Conservation (phyloP, 495 filamentous ascomycete species). For the Penicillium canescens region DNA sequence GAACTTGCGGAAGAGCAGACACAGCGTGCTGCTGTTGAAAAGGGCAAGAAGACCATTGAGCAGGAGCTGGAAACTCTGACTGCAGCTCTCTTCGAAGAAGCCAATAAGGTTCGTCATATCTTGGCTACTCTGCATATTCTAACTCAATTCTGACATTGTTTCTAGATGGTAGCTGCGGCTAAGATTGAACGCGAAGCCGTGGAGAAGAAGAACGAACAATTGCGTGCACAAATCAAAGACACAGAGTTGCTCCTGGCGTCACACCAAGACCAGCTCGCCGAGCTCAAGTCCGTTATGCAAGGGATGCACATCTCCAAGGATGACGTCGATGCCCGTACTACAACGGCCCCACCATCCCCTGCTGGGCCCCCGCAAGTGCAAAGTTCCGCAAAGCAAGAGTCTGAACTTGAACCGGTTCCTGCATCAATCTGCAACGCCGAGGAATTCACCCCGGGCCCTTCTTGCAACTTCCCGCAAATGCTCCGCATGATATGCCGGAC, state of each 20-base stretch:
- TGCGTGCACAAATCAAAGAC: slow-evolving; percentile 75
- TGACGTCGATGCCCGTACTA: slow-evolving; percentile 58
- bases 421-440: slow-evolving; percentile 36
- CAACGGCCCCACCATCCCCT: slow-evolving; percentile 69
- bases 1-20: slow-evolving; percentile 64
- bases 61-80: slow-evolving; percentile 87
- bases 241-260: slow-evolving; percentile 83
- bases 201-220: slow-evolving; percentile 76
- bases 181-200: slow-evolving; percentile 72
- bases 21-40: slow-evolving; percentile 60
- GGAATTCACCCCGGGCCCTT: slow-evolving; percentile 72
- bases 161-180: slow-evolving; percentile 83
- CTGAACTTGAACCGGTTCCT: slow-evolving; percentile 18
- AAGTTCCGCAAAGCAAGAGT: slow-evolving; percentile 18
- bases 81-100: slow-evolving; percentile 89
- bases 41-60: slow-evolving; percentile 72
- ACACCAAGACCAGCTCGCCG: slow-evolving; percentile 88
- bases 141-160: slow-evolving; percentile 27
- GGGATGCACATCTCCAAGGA: slow-evolving; percentile 75
- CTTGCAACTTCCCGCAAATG: slow-evolving; percentile 80
- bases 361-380: slow-evolving; percentile 34
- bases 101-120: slow-evolving; percentile 66
- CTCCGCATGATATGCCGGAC: slow-evolving; percentile 79
- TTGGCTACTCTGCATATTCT: neutral
- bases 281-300: slow-evolving; percentile 91